phyloP scores from a whole-genome alignment of 2,329 filamentous ascomycete genomes.

The Trematosphaeria pertusa region DNA sequence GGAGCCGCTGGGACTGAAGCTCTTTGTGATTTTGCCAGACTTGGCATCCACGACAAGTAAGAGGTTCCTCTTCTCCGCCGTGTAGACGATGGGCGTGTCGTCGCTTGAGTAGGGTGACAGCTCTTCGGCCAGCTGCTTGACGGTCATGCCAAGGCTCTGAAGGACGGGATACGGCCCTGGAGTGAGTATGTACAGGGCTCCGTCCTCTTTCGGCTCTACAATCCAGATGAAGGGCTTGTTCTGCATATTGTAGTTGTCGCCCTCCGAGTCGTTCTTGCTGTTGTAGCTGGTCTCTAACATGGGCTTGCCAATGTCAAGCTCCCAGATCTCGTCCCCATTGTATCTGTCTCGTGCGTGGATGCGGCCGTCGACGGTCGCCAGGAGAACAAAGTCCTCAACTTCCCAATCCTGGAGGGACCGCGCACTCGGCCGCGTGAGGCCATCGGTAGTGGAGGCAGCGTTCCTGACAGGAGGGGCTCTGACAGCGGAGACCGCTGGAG shows the following conservation, averaged over 20 bases:
- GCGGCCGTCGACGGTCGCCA: conserved; percentile 99
- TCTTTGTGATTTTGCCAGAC: conserved; percentile 81
- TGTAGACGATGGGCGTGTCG: conserved; percentile 81
- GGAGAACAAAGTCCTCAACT: conserved; percentile 99
- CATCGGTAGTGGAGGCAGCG: conserved; percentile 48
- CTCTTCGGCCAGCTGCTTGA: conserved; percentile 88
- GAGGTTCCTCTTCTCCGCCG: conserved; percentile 87
- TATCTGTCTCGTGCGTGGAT: conserved; percentile 90
- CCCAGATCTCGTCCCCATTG: conserved; percentile 85
- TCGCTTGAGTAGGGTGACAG: conserved; percentile 77
- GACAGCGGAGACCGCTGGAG: conserved; percentile 90
- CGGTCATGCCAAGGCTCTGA: conserved; percentile 72
- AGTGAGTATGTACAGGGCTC: conserved; percentile 84
- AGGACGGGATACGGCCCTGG: conserved; percentile 69
- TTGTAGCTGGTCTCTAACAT: conserved; percentile 90
- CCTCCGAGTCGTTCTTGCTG: conserved; percentile 65
- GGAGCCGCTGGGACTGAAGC: conserved; percentile 77
- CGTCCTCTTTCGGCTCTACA: conserved; percentile 88
- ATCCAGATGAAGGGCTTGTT: conserved; percentile 94
- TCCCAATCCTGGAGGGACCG: conserved; percentile 99
- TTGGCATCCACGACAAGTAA: conserved; percentile 88
- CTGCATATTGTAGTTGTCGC: conserved; percentile 41
- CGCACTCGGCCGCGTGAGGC: conserved; percentile 76
- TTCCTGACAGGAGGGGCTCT: conserved; percentile 83
- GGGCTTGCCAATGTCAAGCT: conserved; percentile 80